Evolutionary conservation across 2,329 filamentous ascomycete species (phyloP).

Genomic region (Mariannaea elegans): DNA sequence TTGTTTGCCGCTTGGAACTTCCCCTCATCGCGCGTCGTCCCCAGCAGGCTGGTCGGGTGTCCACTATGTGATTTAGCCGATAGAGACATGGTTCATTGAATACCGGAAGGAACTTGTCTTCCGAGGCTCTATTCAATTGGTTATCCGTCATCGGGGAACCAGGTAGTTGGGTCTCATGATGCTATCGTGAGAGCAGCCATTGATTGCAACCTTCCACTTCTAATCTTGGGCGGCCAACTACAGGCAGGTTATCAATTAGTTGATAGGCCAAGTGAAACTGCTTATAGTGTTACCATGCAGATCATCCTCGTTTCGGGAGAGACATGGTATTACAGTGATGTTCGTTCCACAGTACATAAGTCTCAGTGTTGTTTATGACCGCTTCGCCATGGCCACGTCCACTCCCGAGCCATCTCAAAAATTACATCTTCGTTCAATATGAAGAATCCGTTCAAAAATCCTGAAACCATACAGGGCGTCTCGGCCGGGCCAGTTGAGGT

Average conservation of each 20-base stretch:
- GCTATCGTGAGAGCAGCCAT: neutral
- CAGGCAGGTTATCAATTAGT: neutral
- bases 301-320: too few species aligned
- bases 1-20: slow-evolving; percentile 9
- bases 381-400: too few species aligned
- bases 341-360: too few species aligned
- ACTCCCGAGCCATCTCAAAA: neutral
- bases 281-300: too few species aligned
- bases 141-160: neutral
- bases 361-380: too few species aligned
- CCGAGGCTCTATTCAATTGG: neutral
- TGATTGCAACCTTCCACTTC: slow-evolving; percentile 11
- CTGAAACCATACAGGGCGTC: neutral
- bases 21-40: too few species aligned
- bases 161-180: slow-evolving; percentile 18
- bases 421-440: neutral
- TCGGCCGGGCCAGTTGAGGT: slow-evolving; percentile 1
- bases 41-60: too few species aligned
- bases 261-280: too few species aligned
- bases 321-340: too few species aligned
- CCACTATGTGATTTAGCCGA: too few species aligned
- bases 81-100: too few species aligned
- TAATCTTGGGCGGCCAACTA: neutral
- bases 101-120: too few species aligned
- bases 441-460: slow-evolving; percentile 16